These are phyloP conservation scores for Aspergillus novofumigatus DNA, from an alignment of 2,329 filamentous ascomycete species.

Conservation along the genomic window DNA sequence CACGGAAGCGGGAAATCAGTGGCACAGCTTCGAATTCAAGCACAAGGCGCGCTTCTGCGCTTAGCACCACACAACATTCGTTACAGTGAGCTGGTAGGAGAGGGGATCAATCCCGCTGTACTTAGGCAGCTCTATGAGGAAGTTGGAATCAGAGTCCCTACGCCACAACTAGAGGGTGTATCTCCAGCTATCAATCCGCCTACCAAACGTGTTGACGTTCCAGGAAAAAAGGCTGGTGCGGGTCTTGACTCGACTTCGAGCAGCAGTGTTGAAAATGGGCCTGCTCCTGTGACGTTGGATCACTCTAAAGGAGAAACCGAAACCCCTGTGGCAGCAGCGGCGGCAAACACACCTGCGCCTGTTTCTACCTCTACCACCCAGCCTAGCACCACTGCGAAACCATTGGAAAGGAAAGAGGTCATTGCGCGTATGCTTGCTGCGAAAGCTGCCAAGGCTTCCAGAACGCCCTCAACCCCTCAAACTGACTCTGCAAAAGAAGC, in stretches of 20 bases:
- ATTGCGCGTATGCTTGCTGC: constrained; percentile 73
- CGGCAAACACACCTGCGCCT: background rate
- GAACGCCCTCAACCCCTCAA: constrained; percentile 10
- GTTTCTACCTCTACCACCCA: background rate
- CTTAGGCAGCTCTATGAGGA: constrained; percentile 65
- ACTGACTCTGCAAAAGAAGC: constrained; percentile 10
- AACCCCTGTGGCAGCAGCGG: background rate
- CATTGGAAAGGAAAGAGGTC: constrained; percentile 68
- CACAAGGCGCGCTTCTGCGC: constrained; percentile 63
- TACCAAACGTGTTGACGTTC: background rate
- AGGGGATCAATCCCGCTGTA: constrained; percentile 64
- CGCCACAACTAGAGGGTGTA: constrained; percentile 10
- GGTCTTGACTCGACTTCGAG: background rate
- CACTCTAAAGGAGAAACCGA: background rate
- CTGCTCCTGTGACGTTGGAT: background rate
- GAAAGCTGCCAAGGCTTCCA: constrained; percentile 56
- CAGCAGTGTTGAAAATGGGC: background rate
- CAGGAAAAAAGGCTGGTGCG: background rate
- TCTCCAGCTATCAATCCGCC: background rate
- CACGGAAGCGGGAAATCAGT: constrained; percentile 20
- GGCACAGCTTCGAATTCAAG: constrained; percentile 43
- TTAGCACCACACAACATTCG: constrained; percentile 62
- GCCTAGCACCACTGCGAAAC: constrained; percentile 27
- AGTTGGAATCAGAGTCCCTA: constrained; percentile 53
- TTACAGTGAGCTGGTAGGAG: constrained; percentile 68